Evolutionary conservation across 2,329 filamentous ascomycete species (phyloP), one percentile per base, ranked within the genome.

Genomic region (Penicillium sp.): DNA sequence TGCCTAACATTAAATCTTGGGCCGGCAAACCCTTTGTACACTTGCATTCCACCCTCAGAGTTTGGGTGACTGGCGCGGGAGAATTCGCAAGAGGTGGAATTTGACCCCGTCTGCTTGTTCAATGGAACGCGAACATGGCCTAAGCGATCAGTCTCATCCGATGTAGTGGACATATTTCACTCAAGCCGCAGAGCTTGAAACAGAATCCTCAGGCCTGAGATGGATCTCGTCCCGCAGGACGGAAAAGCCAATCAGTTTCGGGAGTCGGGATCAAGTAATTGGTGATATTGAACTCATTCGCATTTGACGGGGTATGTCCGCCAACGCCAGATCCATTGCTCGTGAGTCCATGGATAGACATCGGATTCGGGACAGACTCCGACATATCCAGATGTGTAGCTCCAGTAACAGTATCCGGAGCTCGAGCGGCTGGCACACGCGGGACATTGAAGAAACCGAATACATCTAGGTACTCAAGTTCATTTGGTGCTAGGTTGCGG

Each of bases 391-490:
- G 48, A 29, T 62, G 61, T 7, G 53, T 49, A 6, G 64, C 62
- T 6, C 62, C 49, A 2, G 67, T 57, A 8, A 51, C 53, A 3
- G 66, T 61, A 22, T 69, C 68, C 11, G 67, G 59, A 1, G 68
- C 67, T 6, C 73, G 67, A 4, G 68, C 54, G 20, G 76, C 73
- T 0, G 83, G 82, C 23, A 96, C 77, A 18, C 91, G 80, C 1
- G 92, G 92, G 53, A 95, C 86, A 69, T 96, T 96, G 80, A 96
- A 97, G 69, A 95, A 96, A 65, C 94, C 90, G 70, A 97, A 96
- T 0, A 96, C 89, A 65, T 96, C 92, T 2, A 96, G 79, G 69
- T 95, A 96, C 70, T 96, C 92, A 3, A 96, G 79, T 67, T 96
- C 91, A 63, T 94, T 90, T 1, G 89, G 84, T 9, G 86, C 89